Base-by-base conservation (phyloP, 352 stramenopile species). In the Blastocystis sp. region DNA sequence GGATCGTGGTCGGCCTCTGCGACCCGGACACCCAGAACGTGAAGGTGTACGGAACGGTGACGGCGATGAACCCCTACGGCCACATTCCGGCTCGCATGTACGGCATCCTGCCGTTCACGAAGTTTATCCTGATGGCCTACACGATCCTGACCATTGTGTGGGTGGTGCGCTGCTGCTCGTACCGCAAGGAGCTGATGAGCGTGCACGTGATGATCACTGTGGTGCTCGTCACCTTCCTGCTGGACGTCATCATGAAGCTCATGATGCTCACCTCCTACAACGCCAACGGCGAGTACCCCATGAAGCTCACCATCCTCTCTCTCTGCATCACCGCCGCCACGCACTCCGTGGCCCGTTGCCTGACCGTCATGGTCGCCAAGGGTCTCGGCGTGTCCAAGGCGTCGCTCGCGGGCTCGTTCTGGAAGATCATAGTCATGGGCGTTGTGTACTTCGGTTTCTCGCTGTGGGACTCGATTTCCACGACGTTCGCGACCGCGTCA, bases 181-280 rank as follows among this genome's bases (percentile, higher is more conserved):
- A 76, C 34, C 63, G 66, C 38, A 88, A 76, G 63, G 78, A 88
- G 66, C 52, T 88, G 64, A 88, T 88, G 78, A 88, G 78, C 43
- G 66, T 88, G 34, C 78, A 88, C 54, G 34, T 78, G 40, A 88
- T 88, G 63, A 78, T 88, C 60, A 78, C 78, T 10, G 78, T 88
- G 45, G 78, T 88, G 21, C 42, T 88, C n/a, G 66, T 28, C 14
- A 76, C 57, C 3, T 88, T 88, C 60, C 42, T 78, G 9, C 48
- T 88, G 21, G 78, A 88, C 54, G 65, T 54, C 2, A 70, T 88
- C 24, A 43, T 76, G 24, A 60, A 70, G n/a, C 28, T 88, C 45
- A 52, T 88, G 40, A 88, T 54, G 43, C 66, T 88, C 7, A 28
- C 42, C 2, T 38, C 28, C 34, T 88, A 76, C 66, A 88, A 88